A percentile compares a stretch with the other conserved stretches of the same genome.
These are phyloP conservation scores for Diaporthe amygdali DNA, from an alignment of 2,329 filamentous ascomycete genomes.

Conservation along the genomic window DNA sequence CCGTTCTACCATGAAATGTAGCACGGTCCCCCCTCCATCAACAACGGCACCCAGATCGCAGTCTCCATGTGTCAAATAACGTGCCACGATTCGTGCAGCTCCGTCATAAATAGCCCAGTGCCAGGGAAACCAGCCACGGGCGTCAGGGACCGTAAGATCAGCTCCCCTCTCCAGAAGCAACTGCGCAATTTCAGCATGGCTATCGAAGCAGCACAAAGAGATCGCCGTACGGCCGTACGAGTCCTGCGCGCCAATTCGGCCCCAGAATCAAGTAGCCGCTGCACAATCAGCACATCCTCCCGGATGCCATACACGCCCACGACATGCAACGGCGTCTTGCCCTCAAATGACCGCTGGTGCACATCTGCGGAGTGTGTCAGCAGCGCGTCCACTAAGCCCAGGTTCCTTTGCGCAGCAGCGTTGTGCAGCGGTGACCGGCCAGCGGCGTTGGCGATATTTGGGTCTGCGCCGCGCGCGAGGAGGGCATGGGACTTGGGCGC, in stretches of 20 bases:
- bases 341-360: not conserved
- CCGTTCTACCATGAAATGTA: not conserved
- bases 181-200: not conserved
- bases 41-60: not conserved
- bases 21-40: not conserved
- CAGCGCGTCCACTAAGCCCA: not conserved
- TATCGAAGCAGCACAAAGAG: not conserved
- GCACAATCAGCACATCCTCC: not conserved
- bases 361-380: not conserved
- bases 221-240: not conserved
- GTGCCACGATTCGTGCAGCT: not conserved
- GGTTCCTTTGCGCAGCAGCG: not conserved
- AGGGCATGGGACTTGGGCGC: not conserved
- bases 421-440: not conserved
- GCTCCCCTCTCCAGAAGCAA: not conserved
- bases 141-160: not conserved
- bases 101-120: not conserved
- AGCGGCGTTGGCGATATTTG: not conserved
- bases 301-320: not conserved
- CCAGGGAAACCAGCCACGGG: not conserved
- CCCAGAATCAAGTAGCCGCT: not conserved
- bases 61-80: not conserved
- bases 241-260: not conserved
- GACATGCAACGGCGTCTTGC: not conserved
- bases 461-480: not conserved